Conservation (phyloP, 192 early-diverging fungal species). For the Helicostylum pulchrum region DNA sequence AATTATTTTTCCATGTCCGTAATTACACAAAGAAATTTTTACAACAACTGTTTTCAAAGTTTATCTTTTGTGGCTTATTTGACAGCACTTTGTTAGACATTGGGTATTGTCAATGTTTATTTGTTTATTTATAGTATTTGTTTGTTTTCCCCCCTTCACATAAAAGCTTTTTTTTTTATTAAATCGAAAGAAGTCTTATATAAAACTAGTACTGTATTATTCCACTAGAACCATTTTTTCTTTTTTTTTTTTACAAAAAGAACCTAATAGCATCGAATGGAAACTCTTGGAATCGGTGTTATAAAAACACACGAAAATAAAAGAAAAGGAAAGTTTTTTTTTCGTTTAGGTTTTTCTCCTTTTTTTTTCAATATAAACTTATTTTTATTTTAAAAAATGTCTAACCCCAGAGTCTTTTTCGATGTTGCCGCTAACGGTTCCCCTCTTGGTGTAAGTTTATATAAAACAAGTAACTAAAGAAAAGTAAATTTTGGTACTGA, state of each 20-base stretch:
- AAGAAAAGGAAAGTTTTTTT: background rate
- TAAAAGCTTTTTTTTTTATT: too few relatives aligned
- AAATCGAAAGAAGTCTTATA: too few relatives aligned
- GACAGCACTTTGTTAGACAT: too few relatives aligned
- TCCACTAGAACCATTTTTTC: background rate
- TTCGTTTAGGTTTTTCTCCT: background rate
- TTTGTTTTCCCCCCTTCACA: too few relatives aligned
- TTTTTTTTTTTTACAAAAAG: background rate
- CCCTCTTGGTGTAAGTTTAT: slow-evolving; percentile 43
- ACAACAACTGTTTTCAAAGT: too few relatives aligned
- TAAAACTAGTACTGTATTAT: too few relatives aligned
- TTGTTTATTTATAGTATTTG: too few relatives aligned
- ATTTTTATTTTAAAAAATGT: background rate
- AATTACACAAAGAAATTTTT: too few relatives aligned
- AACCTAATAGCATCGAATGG: background rate
- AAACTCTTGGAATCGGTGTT: background rate
- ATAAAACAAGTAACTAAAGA: background rate
- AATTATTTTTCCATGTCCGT: too few relatives aligned
- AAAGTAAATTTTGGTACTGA: background rate
- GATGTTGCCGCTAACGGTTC: slow-evolving; percentile 56
- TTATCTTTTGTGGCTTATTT: too few relatives aligned
- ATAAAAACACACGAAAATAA: background rate
- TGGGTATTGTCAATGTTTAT: too few relatives aligned
- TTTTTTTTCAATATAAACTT: background rate
- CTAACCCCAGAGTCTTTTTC: slow-evolving; percentile 55